A percentile compares a stretch with the other conserved stretches of the same genome.
Evolutionary conservation across 768 basidiomycete genomes (phyloP).

Genomic region (Leccinum variicolor): DNA sequence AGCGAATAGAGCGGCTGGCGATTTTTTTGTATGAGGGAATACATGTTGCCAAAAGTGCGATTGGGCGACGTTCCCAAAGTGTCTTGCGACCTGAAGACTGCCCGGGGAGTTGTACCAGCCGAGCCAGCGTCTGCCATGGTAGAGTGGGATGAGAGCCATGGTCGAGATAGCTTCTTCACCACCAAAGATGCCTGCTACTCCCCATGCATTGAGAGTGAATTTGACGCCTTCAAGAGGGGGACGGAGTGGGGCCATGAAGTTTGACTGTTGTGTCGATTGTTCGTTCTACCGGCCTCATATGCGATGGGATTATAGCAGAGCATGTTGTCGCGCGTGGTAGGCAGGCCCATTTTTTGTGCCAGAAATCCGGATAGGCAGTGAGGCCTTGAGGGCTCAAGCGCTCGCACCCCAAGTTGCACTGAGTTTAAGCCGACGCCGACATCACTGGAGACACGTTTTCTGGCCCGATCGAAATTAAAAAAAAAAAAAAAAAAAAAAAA

Average conservation of each 20-base stretch:
- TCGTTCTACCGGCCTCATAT: background rate
- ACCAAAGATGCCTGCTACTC: conserved; percentile 34
- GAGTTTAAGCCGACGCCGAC: background rate
- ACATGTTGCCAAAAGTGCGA: conserved; percentile 24
- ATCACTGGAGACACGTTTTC: background rate
- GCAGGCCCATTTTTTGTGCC: background rate
- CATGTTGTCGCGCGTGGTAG: background rate
- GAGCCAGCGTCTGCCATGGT: conserved; percentile 27
- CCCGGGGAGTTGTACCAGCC: conserved; percentile 37
- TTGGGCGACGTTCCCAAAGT: conserved; percentile 25
- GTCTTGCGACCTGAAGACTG: conserved; percentile 27
- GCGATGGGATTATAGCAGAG: background rate
- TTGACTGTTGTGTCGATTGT: background rate
- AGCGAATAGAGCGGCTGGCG: conserved; percentile 22
- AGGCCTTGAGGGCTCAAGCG: background rate
- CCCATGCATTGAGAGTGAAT: conserved; percentile 26
- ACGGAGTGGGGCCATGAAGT: conserved; percentile 13
- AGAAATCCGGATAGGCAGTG: background rate
- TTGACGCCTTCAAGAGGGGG: conserved; percentile 5
- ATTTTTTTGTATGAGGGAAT: conserved; percentile 20
- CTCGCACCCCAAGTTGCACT: background rate
- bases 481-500: no score
- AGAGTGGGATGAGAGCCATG: conserved; percentile 29
- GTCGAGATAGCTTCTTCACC: conserved; percentile 32
- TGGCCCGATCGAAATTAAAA: background rate